Evolutionary conservation across 768 basidiomycete species (phyloP), one percentile per base, ranked within the genome.

Genomic region (Collybia mongolica): DNA sequence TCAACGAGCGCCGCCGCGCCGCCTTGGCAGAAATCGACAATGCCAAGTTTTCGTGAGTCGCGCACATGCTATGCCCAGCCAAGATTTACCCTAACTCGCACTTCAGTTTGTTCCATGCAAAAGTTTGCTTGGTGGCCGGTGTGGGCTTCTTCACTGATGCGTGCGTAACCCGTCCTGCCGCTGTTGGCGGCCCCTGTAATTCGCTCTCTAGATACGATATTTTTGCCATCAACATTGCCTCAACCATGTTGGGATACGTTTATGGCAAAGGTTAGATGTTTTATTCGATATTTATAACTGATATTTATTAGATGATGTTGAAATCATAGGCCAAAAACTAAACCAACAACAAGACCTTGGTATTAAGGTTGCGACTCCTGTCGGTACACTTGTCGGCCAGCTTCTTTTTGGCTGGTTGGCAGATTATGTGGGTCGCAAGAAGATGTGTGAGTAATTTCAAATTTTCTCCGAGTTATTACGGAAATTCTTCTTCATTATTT

Each of bases 121-220:
- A 91, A 66, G 77, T 85, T 53, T 82, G 81, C 58, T 55, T 82
- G 49, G 80, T 80, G 35, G 72, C 90, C 2, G 90, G 93, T 58
- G 87, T 87, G 8, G 93, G 93, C 22, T 94, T 95, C 78, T 95
- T 93, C 75, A 93, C 93, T 43, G 92, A 90, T 70, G 83, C 86
- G 80, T 84, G 56, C 58, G 79, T 67, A 0, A 6, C 39, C n/a
- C 19, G 48, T 40, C 23, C 2, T 46, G 19, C 22, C 20, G 48
- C 6, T 50, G 17, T 39, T 35, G 32, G 26, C 20, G 6, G n/a
- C n/a, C 8, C 40, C 19, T 26, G 24, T 26, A 26, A 46, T 12
- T 39, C 19, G 23, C 29, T 22, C 24, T 7, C 15, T 48, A 82
- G 81, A 51, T 90, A 90, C 60, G 91, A 93, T 54, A 86, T 95